Evolutionary conservation across 257 asterid species (phyloP).

Genomic region (Nicotiana benthamiana): DNA sequence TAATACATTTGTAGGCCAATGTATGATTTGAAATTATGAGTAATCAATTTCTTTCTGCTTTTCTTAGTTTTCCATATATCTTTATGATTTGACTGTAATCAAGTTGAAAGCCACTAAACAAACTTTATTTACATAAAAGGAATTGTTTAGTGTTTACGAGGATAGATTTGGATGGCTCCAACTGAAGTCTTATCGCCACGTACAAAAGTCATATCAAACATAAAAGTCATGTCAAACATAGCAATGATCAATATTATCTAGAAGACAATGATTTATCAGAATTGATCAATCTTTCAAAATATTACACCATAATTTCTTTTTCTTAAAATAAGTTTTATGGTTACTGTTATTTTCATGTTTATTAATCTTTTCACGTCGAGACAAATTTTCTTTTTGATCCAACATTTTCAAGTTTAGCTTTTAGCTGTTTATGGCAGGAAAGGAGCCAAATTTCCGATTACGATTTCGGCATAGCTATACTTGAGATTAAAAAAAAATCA

Average conservation of each 20-base stretch:
- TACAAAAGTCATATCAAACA: background rate
- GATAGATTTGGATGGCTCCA: background rate
- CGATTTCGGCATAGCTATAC: too few relatives aligned
- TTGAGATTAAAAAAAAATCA: too few relatives aligned
- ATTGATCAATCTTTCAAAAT: background rate
- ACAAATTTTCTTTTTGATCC: background rate
- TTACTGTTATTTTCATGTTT: too few relatives aligned
- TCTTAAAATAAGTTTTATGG: too few relatives aligned
- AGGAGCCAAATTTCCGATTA: too few relatives aligned
- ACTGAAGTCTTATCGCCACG: background rate
- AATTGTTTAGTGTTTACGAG: background rate
- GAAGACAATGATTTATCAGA: background rate
- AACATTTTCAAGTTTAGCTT: too few relatives aligned
- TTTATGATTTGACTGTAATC: constrained; percentile 1
- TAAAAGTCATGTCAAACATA: background rate
- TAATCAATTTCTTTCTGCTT: background rate
- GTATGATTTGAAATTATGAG: background rate
- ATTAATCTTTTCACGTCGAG: background rate
- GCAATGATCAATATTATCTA: background rate
- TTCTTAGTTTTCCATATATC: background rate
- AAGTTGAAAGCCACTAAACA: background rate
- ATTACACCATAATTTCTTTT: background rate
- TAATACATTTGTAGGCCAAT: background rate
- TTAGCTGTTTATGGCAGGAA: too few relatives aligned
- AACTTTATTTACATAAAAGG: background rate